Evolutionary conservation across 2,329 filamentous ascomycete genomes (phyloP).

Genomic region (Aspergillus bombycis): DNA sequence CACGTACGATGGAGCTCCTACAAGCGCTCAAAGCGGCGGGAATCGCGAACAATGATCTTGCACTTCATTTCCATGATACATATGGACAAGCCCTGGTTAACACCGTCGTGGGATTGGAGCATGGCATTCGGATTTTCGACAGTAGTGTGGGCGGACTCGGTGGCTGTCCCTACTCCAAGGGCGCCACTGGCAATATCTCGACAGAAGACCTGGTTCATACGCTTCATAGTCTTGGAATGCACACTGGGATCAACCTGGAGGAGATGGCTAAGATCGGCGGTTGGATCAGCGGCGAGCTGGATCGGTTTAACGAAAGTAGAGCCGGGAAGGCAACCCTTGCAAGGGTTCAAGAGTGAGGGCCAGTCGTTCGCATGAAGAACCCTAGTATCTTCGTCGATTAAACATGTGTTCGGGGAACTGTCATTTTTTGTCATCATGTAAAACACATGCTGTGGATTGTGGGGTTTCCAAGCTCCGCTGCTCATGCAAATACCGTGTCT

Average conservation of each 20-base stretch:
- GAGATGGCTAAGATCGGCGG: slow-evolving; percentile 59
- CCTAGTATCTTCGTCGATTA: background rate
- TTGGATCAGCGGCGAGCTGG: slow-evolving; percentile 60
- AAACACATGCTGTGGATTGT: background rate
- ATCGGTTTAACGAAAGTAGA: slow-evolving; percentile 55
- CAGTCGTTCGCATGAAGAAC: background rate
- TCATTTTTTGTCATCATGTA: background rate
- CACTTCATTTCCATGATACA: slow-evolving; percentile 69
- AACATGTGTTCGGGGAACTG: background rate
- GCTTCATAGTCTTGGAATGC: slow-evolving; percentile 62
- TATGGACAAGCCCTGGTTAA: slow-evolving; percentile 68
- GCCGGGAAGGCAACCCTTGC: slow-evolving; percentile 57
- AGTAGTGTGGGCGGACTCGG: slow-evolving; percentile 66
- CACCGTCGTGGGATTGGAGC: slow-evolving; percentile 63
- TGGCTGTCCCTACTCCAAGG: slow-evolving; percentile 67
- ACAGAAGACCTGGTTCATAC: slow-evolving; percentile 66
- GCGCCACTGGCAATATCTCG: slow-evolving; percentile 67
- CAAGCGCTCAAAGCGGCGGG: slow-evolving; percentile 63
- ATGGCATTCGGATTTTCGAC: slow-evolving; percentile 66
- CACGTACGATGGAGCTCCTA: slow-evolving; percentile 61
- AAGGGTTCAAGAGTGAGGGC: slow-evolving; percentile 29
- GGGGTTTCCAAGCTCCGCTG: too few relatives aligned
- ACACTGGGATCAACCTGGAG: slow-evolving; percentile 61
- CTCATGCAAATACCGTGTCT: background rate
- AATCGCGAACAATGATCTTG: slow-evolving; percentile 61